Base-by-base conservation (phyloP, 805 yeast species). In the Saccharomycopsis oosterbeekiorum region DNA sequence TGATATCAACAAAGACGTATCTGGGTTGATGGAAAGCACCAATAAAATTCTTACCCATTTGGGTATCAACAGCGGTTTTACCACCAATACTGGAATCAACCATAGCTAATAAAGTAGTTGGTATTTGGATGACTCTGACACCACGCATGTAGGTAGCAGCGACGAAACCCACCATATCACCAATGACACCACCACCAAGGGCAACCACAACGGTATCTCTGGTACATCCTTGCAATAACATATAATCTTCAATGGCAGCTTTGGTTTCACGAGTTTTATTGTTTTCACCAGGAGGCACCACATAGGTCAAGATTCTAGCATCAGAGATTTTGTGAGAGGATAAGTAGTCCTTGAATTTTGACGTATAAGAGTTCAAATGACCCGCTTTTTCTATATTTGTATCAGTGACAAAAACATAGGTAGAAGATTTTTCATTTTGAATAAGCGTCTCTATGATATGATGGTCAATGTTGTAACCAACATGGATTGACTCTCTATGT, bases 121-220 rank as follows among this genome's bases (percentile, higher is more conserved):
- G 99, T 36, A 94, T 80, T 73, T 94, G 99, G 54, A 91, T 85
- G 61, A 91, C 90, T 65, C 97, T 81, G 9, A 94, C 96, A 61
- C 99, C 99, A 71, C 99, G 83, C 99, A 94, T 94, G 73, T 94
- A 94, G 1, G 99, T 94, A 39, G 99, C 93, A n/a, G 99, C 99
- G 51, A 94, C 98, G 71, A 84, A 94, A 3, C 99, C 99, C 66
- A 93, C 89, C 99, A 94, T 93, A 71, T 94, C 99, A 63, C 99
- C 99, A 73, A 94, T 93, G 59, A 94, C 96, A 68, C 99, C 99
- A 67, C 99, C 99, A 64, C 99, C 99, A 63, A 94, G 83, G 9
- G 99, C 99, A 56, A 94, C 75, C 61, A 94, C 84, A 29, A 94
- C 89, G 2, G 98, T 91, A 72, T 94, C 99, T 74, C 99, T 83